Percentiles rank a stretch among this genome's conserved stretches.
Evolutionary conservation across 1,284 basidiomycete species (phyloP).

Genomic region (Rhodotorula sp.): DNA sequence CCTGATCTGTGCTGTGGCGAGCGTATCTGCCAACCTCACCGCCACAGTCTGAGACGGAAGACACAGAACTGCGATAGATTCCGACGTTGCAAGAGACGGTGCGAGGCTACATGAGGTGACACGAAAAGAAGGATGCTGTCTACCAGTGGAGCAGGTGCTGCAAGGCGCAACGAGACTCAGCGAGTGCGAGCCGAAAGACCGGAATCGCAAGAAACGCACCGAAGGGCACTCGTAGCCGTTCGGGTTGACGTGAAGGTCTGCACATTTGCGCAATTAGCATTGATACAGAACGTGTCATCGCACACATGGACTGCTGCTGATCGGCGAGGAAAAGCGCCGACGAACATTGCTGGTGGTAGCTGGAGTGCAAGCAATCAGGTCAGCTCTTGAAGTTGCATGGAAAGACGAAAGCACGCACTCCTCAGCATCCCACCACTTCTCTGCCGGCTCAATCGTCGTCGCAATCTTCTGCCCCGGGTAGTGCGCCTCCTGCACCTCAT

Average conservation of each 20-base stretch:
- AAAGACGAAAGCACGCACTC: constrained; percentile 34
- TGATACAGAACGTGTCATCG: not conserved
- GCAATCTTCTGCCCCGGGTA: constrained; percentile 71
- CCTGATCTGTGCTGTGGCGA: too few species aligned
- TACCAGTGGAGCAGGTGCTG: constrained; percentile 31
- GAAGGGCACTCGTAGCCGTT: constrained; percentile 60
- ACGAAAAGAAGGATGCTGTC: not conserved
- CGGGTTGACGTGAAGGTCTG: constrained; percentile 67
- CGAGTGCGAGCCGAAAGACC: fast-evolving
- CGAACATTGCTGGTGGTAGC: constrained; percentile 69
- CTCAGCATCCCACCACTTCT: constrained; percentile 78
- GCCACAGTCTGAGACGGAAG: not conserved
- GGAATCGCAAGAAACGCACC: not conserved
- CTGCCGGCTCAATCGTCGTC: constrained; percentile 67
- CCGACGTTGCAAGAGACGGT: not conserved
- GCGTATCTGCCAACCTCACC: too few species aligned
- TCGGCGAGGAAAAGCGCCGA: not conserved
- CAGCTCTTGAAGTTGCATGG: not conserved
- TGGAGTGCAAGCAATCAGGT: not conserved
- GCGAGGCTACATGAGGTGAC: too few species aligned
- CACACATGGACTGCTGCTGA: not conserved
- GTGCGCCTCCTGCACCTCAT: constrained; percentile 81
- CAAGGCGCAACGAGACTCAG: not conserved
- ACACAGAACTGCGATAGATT: too few species aligned
- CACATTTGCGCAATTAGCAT: not conserved